Evolutionary conservation across 331 rosid genomes (phyloP).

Genomic region (Dryas integrifolia): DNA sequence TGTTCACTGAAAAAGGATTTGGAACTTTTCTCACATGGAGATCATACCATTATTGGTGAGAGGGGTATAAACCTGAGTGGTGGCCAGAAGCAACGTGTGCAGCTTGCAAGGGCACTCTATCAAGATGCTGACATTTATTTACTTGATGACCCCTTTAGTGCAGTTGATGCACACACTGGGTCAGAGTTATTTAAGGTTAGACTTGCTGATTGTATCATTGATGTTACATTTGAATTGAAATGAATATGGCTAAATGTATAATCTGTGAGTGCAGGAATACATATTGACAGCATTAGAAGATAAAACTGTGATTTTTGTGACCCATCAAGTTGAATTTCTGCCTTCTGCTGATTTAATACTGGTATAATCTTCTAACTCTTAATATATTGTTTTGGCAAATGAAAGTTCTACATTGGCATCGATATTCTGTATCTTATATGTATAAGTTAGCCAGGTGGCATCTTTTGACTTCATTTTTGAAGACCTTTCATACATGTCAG

Average conservation of each 20-base stretch:
- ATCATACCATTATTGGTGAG: slow-evolving; percentile 93
- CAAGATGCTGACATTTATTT: slow-evolving; percentile 97
- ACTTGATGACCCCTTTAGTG: slow-evolving; percentile 98
- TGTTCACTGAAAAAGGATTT: slow-evolving; percentile 88
- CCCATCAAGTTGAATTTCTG: slow-evolving; percentile 99
- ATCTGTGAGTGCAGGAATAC: slow-evolving; percentile 74
- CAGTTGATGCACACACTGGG: slow-evolving; percentile 98
- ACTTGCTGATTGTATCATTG: slow-evolving; percentile 26
- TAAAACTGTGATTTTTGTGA: slow-evolving; percentile 88
- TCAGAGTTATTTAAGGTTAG: slow-evolving; percentile 88
- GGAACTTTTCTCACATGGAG: slow-evolving; percentile 85
- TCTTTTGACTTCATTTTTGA: not conserved
- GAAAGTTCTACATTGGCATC: slow-evolving; percentile 18
- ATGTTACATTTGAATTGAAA: not conserved
- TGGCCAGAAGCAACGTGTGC: slow-evolving; percentile 97
- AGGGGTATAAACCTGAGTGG: slow-evolving; percentile 96
- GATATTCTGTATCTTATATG: not conserved
- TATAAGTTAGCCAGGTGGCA: not conserved
- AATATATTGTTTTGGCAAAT: slow-evolving; percentile 21
- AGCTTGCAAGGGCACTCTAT: slow-evolving; percentile 98
- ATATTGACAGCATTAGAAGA: slow-evolving; percentile 79
- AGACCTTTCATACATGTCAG: not conserved
- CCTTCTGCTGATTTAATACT: slow-evolving; percentile 88
- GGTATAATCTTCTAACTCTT: slow-evolving; percentile 52
- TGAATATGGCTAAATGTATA: slow-evolving; percentile 29